Evolutionary conservation across 2,329 filamentous ascomycete species (phyloP), one percentile per base, ranked within the genome.

Genomic region (Colletotrichum scovillei): DNA sequence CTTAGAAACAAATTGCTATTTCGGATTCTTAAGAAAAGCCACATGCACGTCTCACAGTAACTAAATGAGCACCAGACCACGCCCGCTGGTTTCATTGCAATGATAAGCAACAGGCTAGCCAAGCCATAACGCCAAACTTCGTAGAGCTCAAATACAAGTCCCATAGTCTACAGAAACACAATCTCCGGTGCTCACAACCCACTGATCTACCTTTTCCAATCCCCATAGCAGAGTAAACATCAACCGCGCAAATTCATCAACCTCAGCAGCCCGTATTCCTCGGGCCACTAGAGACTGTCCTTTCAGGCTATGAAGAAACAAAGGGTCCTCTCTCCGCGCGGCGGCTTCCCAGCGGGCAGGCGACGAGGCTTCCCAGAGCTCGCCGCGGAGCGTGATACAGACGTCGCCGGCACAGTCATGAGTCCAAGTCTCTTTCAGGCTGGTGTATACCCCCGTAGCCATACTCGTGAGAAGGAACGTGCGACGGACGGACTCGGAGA

Each of bases 171-270:
- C 60, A 12, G 67, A 69, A 1, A 69, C 67, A 16, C 24, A 12
- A 38, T 64, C 58, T 12, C 69, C 69, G 24, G 72, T 71, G 16
- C 57, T 69, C 7, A 71, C 24, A 26, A 70, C 67, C 73, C 73
- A 75, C 3, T 52, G 46, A 35, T 74, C 73, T 0, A 75, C 73
- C 62, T 75, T 70, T 12, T 75, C 73, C 8, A 66, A n/a, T 19
- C 71, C 70, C 73, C 66, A 74, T 52, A 71, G 52, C 12, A 75
- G 30, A 3, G 66, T 73, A 5, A 74, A 74, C 0, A 75, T 22
- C 11, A 70, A 55, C 16, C 66, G 42, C 5, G 71, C 66, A 57
- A 67, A 75, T 58, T 75, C 73, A 16, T 75, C 73, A 6, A 75
- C 71, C 2, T 74, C 63, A 1, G 24, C 53, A 49, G 70, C 73